Evolutionary conservation across 345 rosid species (phyloP).

Genomic region (Trapa bicornis): DNA sequence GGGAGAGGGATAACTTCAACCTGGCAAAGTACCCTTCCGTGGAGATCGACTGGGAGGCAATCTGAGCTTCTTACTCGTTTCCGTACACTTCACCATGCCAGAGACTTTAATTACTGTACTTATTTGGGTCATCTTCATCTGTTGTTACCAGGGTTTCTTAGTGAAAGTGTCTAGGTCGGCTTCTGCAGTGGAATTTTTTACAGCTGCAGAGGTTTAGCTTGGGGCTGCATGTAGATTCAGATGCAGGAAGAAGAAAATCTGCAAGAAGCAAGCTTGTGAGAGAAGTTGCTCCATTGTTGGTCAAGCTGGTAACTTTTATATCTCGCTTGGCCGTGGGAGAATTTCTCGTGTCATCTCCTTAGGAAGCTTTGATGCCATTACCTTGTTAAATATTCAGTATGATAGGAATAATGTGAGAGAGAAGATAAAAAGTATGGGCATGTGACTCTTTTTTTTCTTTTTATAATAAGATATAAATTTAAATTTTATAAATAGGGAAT

Average conservation of each 20-base stretch:
- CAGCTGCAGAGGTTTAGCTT: not conserved
- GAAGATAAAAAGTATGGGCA: too few species aligned
- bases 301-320: not conserved
- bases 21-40: constrained; percentile 66
- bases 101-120: not conserved
- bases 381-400: not conserved
- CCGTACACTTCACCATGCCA: not conserved
- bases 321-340: constrained; percentile 1
- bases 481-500: too few species aligned
- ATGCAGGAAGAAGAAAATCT: not conserved
- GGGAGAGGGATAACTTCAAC: constrained; percentile 32
- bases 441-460: too few species aligned
- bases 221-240: not conserved
- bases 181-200: constrained; percentile 2
- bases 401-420: not conserved
- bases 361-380: not conserved
- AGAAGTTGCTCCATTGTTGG: not conserved
- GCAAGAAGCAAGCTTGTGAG: not conserved
- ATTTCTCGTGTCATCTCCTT: not conserved
- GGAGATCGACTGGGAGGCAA: constrained; percentile 88
- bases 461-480: too few species aligned
- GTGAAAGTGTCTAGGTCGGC: not conserved
- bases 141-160: not conserved
- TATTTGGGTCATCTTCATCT: not conserved
- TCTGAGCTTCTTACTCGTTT: constrained; percentile 6